These are phyloP conservation scores for Euclidium syriacum DNA, from an alignment of 345 rosid species.

Conservation along the genomic window DNA sequence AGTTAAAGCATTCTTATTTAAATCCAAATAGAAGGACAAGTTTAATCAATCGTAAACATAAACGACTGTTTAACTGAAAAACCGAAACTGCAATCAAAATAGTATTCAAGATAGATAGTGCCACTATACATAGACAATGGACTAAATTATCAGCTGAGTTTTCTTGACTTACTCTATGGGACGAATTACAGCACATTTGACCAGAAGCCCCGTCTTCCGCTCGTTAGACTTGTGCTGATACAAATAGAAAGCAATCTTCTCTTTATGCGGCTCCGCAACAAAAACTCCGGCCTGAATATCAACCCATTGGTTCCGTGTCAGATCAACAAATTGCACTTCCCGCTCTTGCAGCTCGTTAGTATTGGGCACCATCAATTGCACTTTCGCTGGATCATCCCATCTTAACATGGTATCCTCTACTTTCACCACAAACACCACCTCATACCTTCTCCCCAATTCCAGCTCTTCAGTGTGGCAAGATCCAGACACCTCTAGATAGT, in stretches of 20 bases:
- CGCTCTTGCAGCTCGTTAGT: not conserved
- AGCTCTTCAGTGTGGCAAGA: slow-evolving; percentile 34
- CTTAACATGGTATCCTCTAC: slow-evolving; percentile 32
- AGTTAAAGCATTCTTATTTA: no score
- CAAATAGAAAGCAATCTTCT: slow-evolving; percentile 32
- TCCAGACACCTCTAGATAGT: slow-evolving; percentile 46
- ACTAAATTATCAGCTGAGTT: no score
- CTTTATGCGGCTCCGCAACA: slow-evolving; percentile 12
- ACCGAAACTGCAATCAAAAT: no score
- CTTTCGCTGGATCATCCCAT: slow-evolving; percentile 43
- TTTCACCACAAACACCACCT: slow-evolving; percentile 40
- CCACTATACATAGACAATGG: no score
- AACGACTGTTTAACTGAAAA: no score
- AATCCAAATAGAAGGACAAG: no score
- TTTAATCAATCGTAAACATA: no score
- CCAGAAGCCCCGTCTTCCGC: slow-evolving; percentile 39
- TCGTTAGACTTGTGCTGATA: slow-evolving; percentile 28
- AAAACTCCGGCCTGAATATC: slow-evolving; percentile 44
- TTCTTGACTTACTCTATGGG: slow-evolving; percentile 26
- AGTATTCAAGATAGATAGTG: no score
- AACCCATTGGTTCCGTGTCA: slow-evolving; percentile 31
- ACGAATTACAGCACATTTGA: slow-evolving; percentile 45
- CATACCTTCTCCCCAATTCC: slow-evolving; percentile 34
- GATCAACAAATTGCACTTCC: not conserved
- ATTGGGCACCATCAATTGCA: slow-evolving; percentile 25